Base-by-base conservation (phyloP, 2,329 filamentous ascomycete species). In the Alternaria angustiovoidea region DNA sequence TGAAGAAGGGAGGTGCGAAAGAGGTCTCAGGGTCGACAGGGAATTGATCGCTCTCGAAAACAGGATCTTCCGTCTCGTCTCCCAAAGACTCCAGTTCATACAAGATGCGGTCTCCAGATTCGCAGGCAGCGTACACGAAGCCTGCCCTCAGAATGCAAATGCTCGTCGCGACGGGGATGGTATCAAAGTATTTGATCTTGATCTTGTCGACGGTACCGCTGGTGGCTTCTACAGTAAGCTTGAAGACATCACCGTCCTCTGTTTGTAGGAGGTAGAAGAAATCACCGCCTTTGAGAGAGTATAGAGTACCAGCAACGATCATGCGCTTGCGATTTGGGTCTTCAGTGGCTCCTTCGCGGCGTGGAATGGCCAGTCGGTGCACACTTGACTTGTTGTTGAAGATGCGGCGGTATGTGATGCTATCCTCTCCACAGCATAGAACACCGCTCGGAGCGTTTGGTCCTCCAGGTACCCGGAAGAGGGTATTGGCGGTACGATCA, bases 21-120 rank as follows among this genome's bases (percentile, higher is more conserved):
- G 88, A 81, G 18, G 90, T 88, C 7, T 84, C 84, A 0, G 91
- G 87, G 70, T 97, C 93, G 0, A 89, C 86, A 0, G 93, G 89
- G 66, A 91, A 97, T 64, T 91, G 85, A 54, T 95, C 92, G 78
- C 94, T 97, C 26, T 84, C 86, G 72, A 94, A 97, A 73, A 97
- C 91, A 1, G 88, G 85, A 78, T 98, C 93, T 2, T 96, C 91
- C 63, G 96, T 93, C 70, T 98, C 94, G 64, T 99, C 95, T 42
- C 94, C 96, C 7, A 99, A 87, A 73, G 97, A 96, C 77, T 97
- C 93, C 64, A 99, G 96, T 76, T 98, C 94, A 78, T 98, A 99
- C 69, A 99, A 93, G 61, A 93, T 89, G 75, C 96, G 92, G 75
- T 97, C 95, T 30, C 96, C 95, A 65, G 91, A 93, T 78, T 99